Evolutionary conservation across 768 basidiomycete genomes (phyloP), one percentile per base, ranked within the genome.

Genomic region (Auriscalpium microsporum): DNA sequence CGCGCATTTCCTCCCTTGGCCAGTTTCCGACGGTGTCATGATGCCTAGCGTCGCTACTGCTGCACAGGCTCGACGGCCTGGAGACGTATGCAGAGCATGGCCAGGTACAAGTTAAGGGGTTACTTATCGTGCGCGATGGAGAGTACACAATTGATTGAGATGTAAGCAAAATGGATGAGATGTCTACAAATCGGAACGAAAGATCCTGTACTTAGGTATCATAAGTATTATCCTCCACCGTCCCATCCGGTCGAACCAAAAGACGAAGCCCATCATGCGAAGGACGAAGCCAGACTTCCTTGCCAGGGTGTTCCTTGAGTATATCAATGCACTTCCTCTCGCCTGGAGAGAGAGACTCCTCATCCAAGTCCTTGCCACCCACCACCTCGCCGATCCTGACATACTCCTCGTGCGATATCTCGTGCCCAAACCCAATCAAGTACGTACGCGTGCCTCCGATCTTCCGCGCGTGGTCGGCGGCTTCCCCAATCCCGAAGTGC

Each of bases 341-440:
- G 54, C 54, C 68, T 53, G 56, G 65, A 42, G 61, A 77, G 65
- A 63, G 58, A 55, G 56, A 59, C 50, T 42, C 33, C 42, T 60
- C 65, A 49, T 51, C 62, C 33, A 60, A 63, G 19, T 38, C 57
- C 48, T 62, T 62, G 49, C 74, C 73, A 45, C 73, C 76, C 45
- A 78, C 73, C 9, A 73, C 72, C 67, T 82, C 77, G 9, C 80
- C 75, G 45, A 91, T 74, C n/a, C 74, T 78, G 45, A 80, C 75
- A 67, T 83, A 91, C 64, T 90, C 87, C 16, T 86, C 86, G 64
- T 94, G 90, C 1, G 81, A 71, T 34, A 89, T 73, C n/a, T 85
- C 81, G 64, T 93, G 90, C 21, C 78, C 77, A 67, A 89, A 86
- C 10, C 91, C 90, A 9, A 78, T 78, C 54, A 90, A 67, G 65